Conservation (phyloP, 352 stramenopile species). For the Plasmopara muralis region DNA sequence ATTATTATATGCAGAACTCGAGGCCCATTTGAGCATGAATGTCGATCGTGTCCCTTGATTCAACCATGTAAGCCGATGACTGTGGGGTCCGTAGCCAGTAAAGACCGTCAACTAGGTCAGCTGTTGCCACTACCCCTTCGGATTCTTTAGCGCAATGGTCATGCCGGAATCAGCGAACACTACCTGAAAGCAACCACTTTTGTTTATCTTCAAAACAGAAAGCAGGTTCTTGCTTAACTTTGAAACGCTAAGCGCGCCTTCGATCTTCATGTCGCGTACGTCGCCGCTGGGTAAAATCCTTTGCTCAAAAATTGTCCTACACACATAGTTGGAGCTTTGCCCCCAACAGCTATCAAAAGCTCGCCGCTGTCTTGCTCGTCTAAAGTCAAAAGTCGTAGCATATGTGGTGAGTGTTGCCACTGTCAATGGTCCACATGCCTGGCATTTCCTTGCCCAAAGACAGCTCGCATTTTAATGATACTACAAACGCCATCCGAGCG, state of each 20-base stretch:
- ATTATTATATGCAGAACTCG: neutral
- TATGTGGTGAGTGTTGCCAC: neutral
- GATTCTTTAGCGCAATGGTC: constrained; percentile 10
- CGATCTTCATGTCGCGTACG: neutral
- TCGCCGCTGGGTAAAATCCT: neutral
- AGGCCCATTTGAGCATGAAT: neutral
- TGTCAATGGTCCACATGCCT: neutral
- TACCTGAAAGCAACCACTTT: constrained; percentile 12
- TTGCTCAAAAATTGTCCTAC: neutral
- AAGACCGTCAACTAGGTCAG: constrained; percentile 11
- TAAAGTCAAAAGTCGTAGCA: neutral
- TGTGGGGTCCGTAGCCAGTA: constrained; percentile 11
- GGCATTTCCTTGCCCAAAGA: neutral
- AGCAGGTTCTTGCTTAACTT: constrained; percentile 15
- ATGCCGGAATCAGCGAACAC: constrained; percentile 14
- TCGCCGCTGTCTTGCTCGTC: neutral
- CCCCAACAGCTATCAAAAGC: neutral
- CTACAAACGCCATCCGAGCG: neutral
- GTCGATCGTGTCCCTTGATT: neutral
- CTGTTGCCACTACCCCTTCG: constrained; percentile 12
- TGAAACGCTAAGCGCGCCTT: neutral
- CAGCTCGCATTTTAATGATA: neutral
- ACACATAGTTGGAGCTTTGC: neutral
- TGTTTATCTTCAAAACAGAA: constrained; percentile 15
- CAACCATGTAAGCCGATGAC: neutral